Percentiles rank a stretch among this genome's conserved stretches.
These are phyloP conservation scores for Elymus sibiricus DNA, from an alignment of 176 grass and related monocot species.

Conservation along the genomic window DNA sequence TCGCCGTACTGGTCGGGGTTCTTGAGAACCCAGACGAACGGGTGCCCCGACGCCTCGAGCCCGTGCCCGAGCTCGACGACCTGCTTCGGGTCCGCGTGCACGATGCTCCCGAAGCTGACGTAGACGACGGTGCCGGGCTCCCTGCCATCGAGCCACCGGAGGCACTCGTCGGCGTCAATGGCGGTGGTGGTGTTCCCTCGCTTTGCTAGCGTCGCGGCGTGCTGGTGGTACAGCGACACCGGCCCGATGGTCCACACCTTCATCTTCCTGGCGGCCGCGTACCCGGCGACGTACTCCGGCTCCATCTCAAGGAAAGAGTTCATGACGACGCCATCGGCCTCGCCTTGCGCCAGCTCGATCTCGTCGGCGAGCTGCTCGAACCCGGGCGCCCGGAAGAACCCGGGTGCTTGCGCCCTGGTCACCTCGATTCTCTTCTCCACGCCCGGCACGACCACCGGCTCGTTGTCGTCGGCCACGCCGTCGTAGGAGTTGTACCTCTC, in stretches of 20 bases:
- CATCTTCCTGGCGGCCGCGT: constrained; percentile 27
- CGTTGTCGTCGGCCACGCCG: constrained; percentile 22
- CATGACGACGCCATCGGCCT: constrained; percentile 47
- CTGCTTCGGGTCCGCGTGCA: constrained; percentile 22
- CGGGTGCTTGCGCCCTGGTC: constrained; percentile 35
- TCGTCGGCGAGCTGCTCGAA: not conserved
- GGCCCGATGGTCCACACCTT: constrained; percentile 66
- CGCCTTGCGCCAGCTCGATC: not conserved
- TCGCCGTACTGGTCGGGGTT: constrained; percentile 17
- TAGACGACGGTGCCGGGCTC: constrained; percentile 49
- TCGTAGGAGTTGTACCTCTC: constrained; percentile 33
- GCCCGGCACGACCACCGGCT: constrained; percentile 43
- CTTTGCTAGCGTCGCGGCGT: not conserved
- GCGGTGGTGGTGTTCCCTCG: constrained; percentile 26
- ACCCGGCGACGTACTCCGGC: constrained; percentile 42
- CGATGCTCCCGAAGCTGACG: constrained; percentile 72
- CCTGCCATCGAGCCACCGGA: constrained; percentile 51
- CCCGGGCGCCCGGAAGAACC: constrained; percentile 6
- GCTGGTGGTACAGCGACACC: constrained; percentile 47
- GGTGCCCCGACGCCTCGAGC: constrained; percentile 31
- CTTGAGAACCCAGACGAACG: constrained; percentile 57
- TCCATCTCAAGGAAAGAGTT: constrained; percentile 67
- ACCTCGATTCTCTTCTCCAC: constrained; percentile 38
- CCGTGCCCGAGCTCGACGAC: constrained; percentile 52
- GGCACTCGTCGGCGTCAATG: constrained; percentile 28